A percentile compares a stretch with the other conserved stretches of the same genome.
Conservation (phyloP, 2,329 filamentous ascomycete genomes). For the Xylaria sp. region DNA sequence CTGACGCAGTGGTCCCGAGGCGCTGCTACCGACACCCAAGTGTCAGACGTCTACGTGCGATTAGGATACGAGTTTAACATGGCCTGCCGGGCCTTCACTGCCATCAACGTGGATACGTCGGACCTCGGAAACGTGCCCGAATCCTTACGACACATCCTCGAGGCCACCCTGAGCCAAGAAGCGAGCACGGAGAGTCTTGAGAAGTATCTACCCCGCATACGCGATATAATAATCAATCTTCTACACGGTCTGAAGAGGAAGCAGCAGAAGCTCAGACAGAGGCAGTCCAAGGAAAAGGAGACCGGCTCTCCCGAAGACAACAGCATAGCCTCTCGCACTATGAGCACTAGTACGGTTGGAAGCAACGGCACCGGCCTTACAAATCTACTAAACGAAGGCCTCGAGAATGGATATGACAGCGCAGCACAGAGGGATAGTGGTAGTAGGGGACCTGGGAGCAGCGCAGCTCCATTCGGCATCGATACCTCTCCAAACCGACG, state of each 20-base stretch:
- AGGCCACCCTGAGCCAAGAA: conserved; percentile 95
- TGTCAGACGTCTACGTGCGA: conserved; percentile 97
- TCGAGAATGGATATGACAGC: conserved; percentile 58
- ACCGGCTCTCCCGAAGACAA: conserved; percentile 45
- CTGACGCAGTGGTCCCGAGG: conserved; percentile 97
- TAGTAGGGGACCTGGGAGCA: conserved; percentile 28
- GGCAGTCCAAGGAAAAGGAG: conserved; percentile 63
- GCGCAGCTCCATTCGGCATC: conserved; percentile 30
- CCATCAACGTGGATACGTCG: conserved; percentile 93
- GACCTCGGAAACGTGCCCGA: conserved; percentile 97
- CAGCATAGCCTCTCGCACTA: conserved; percentile 54
- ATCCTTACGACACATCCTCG: conserved; percentile 84
- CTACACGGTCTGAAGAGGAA: conserved; percentile 96
- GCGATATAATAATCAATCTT: conserved; percentile 98
- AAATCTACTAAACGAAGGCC: conserved; percentile 63
- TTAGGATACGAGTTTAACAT: conserved; percentile 99
- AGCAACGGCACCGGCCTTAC: conserved; percentile 64
- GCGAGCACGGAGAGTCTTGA: conserved; percentile 93
- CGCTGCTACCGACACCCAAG: conserved; percentile 88
- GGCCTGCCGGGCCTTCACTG: conserved; percentile 93
- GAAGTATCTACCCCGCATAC: conserved; percentile 89
- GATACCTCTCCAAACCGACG: conserved; percentile 56
- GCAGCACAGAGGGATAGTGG: conserved; percentile 45
- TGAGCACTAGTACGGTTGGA: conserved; percentile 63
- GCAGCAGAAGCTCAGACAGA: conserved; percentile 81